phyloP scores from a whole-genome alignment of 2,329 filamentous ascomycete genomes.

The Aotearoamyces nothofagi region DNA sequence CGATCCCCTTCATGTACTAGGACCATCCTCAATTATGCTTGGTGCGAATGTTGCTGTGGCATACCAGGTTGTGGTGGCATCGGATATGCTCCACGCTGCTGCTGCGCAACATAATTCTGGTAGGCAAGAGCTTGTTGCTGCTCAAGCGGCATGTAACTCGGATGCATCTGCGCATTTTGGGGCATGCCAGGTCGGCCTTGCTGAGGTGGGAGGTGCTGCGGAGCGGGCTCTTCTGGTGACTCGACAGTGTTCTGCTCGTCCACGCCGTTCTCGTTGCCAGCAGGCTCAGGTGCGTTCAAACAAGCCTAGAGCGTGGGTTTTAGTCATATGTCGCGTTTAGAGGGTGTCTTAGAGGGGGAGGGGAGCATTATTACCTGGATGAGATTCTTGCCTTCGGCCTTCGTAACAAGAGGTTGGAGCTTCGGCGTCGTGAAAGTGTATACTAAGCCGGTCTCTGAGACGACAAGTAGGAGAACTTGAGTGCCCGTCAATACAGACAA shows the following conservation, averaged over 20 bases:
- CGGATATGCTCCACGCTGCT: slow-evolving; percentile 58
- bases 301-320: too few species aligned
- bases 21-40: slow-evolving; percentile 37
- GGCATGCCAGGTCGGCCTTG: slow-evolving; percentile 48
- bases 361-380: slow-evolving; percentile 98
- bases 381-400: slow-evolving; percentile 96
- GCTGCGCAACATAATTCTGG: slow-evolving; percentile 65
- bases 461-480: slow-evolving; percentile 89
- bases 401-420: slow-evolving; percentile 93
- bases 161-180: slow-evolving; percentile 45
- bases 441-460: slow-evolving; percentile 92
- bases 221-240: slow-evolving; percentile 77
- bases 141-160: slow-evolving; percentile 51
- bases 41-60: slow-evolving; percentile 70
- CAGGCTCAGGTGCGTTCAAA: slow-evolving; percentile 86
- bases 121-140: slow-evolving; percentile 69
- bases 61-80: slow-evolving; percentile 68
- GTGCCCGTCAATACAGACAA: slow-evolving; percentile 94
- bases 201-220: slow-evolving; percentile 58
- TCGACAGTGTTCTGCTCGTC: slow-evolving; percentile 67
- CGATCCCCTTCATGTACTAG: slow-evolving; percentile 12
- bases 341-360: too few species aligned
- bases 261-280: slow-evolving; percentile 68
- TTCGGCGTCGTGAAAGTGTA: slow-evolving; percentile 99
- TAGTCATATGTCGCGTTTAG: too few species aligned